These are phyloP conservation scores for Tilletia caries DNA, from an alignment of 1,284 basidiomycete genomes.

Conservation along the genomic window DNA sequence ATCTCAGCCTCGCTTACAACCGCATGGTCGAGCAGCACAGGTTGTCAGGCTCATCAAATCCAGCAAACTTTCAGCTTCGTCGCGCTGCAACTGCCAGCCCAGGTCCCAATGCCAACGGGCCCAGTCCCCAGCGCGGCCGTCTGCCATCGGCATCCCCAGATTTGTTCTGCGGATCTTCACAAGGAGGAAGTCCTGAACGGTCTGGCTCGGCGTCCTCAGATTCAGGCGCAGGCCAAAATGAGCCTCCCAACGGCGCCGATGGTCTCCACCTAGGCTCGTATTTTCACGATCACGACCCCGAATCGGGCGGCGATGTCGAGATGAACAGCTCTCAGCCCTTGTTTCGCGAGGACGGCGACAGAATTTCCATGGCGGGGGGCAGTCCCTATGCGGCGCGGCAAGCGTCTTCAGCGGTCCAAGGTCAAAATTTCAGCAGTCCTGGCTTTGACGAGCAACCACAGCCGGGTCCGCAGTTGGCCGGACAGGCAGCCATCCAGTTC, in stretches of 20 bases:
- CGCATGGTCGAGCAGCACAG: no score
- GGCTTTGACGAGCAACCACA: background rate
- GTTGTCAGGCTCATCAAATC: no score
- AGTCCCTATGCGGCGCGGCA: background rate
- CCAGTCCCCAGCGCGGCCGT: no score
- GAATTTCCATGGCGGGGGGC: background rate
- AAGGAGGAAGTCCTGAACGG: background rate
- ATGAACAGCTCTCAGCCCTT: background rate
- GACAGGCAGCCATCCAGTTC: background rate
- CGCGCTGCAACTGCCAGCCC: no score
- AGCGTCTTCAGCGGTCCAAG: background rate
- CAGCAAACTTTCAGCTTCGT: no score
- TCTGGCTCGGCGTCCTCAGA: background rate
- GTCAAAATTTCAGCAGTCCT: no score
- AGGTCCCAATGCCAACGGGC: no score
- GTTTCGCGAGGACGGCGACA: background rate
- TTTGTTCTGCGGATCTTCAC: background rate
- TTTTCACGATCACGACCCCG: background rate
- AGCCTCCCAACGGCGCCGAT: background rate
- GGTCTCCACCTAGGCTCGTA: background rate
- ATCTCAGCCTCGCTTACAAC: no score
- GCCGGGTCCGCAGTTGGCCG: background rate
- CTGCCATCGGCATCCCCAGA: conserved; percentile 1
- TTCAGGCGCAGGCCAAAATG: background rate
- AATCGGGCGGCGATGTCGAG: background rate